Conservation (phyloP, 805 yeast species). For the Kregervanrija fluxuum region DNA sequence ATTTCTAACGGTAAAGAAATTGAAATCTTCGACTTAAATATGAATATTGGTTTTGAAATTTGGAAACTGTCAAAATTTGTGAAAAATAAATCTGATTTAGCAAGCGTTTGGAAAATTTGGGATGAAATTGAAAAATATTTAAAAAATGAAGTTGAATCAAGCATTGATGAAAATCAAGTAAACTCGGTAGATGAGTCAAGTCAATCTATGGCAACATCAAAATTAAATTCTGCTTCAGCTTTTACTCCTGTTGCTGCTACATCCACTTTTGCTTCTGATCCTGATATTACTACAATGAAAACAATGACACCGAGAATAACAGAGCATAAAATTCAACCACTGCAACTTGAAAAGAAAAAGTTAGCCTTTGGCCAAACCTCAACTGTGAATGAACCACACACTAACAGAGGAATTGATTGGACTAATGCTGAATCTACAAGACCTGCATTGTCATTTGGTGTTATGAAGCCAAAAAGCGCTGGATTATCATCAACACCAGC, state of each 20-base stretch:
- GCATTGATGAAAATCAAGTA: background rate
- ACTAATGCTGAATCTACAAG: background rate
- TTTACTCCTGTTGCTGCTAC: slow-evolving; percentile 1
- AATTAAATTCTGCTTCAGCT: background rate
- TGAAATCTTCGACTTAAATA: slow-evolving; percentile 22
- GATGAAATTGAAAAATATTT: slow-evolving; percentile 9
- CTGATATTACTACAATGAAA: too few relatives aligned
- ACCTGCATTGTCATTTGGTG: background rate
- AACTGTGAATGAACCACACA: too few relatives aligned
- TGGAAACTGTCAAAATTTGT: slow-evolving; percentile 27
- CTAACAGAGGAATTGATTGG: too few relatives aligned
- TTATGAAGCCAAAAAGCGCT: background rate
- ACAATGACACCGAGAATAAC: too few relatives aligned
- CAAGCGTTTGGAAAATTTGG: slow-evolving; percentile 11
- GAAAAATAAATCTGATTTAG: slow-evolving; percentile 16
- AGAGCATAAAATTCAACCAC: too few relatives aligned
- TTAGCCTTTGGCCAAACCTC: too few relatives aligned
- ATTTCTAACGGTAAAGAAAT: slow-evolving; percentile 20
- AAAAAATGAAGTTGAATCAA: slow-evolving; percentile 4
- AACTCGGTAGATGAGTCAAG: background rate
- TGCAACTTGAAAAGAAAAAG: too few relatives aligned
- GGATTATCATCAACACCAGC: background rate
- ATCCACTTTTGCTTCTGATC: too few relatives aligned
- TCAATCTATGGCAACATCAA: too few relatives aligned
- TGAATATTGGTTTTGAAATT: slow-evolving; percentile 27